Evolutionary conservation across 2,329 filamentous ascomycete species (phyloP).

Genomic region (Mollisiaceae sp.): DNA sequence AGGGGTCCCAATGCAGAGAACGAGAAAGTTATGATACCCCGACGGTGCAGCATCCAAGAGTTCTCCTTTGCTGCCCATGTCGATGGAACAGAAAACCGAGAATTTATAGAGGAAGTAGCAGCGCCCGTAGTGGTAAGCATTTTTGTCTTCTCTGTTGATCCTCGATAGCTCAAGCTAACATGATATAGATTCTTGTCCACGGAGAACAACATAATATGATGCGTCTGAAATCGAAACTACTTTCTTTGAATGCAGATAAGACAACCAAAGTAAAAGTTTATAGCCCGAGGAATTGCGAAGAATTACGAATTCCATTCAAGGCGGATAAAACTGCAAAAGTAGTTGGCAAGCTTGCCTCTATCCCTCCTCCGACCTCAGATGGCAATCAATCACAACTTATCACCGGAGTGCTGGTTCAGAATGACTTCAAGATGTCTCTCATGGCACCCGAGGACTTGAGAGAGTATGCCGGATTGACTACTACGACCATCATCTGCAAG

Average conservation of each 20-base stretch:
- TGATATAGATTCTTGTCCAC: constrained; percentile 83
- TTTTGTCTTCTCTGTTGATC: not conserved
- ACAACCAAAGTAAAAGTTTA: constrained; percentile 83
- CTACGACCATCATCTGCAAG: constrained; percentile 90
- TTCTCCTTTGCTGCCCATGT: constrained; percentile 97
- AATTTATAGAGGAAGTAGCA: constrained; percentile 93
- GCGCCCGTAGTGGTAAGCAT: constrained; percentile 87
- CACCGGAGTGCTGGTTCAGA: constrained; percentile 91
- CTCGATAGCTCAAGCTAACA: constrained; percentile 30
- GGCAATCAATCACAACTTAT: constrained; percentile 64
- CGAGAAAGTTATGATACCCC: constrained; percentile 90
- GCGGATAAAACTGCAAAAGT: constrained; percentile 96
- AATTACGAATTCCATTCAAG: constrained; percentile 92
- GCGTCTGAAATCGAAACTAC: constrained; percentile 89
- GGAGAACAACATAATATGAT: constrained; percentile 99
- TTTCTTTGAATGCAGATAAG: constrained; percentile 88
- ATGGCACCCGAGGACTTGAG: constrained; percentile 97
- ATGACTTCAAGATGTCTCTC: constrained; percentile 94
- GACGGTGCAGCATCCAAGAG: constrained; percentile 91
- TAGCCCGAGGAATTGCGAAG: constrained; percentile 93
- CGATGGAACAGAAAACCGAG: constrained; percentile 91
- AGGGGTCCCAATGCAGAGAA: constrained; percentile 66
- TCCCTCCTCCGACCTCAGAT: constrained; percentile 62
- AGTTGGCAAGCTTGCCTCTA: constrained; percentile 87
- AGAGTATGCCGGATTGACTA: constrained; percentile 96